These are phyloP conservation scores for Vachellia pachyceras DNA, from an alignment of 306 rosid genomes.

Conservation along the genomic window DNA sequence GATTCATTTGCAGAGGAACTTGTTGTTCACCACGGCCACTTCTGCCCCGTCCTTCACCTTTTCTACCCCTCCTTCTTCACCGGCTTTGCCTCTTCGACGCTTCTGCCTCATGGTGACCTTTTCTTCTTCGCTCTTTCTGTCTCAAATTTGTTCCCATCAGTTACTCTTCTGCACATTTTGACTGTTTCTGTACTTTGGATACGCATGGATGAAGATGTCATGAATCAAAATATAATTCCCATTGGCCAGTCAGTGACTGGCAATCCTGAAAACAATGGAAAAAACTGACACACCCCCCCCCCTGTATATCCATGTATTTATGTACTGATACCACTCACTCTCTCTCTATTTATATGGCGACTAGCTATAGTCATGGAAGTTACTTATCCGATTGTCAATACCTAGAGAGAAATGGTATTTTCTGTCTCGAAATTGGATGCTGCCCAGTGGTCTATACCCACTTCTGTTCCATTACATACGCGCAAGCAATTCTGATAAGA, in stretches of 20 bases:
- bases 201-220: background rate
- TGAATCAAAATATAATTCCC: background rate
- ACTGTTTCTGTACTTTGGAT: background rate
- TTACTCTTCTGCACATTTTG: background rate
- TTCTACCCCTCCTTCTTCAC: conserved; percentile 43
- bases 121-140: background rate
- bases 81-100: conserved; percentile 49
- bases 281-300: background rate
- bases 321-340: background rate
- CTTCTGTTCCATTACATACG: background rate
- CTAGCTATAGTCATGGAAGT: background rate
- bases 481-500: background rate
- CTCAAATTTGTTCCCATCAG: background rate
- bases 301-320: too few relatives aligned
- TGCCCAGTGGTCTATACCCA: background rate
- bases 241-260: background rate
- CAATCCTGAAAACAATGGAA: background rate
- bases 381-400: background rate
- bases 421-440: background rate
- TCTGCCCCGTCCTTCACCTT: conserved; percentile 44
- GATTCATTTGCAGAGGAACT: conserved; percentile 65
- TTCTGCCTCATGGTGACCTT: conserved; percentile 64
- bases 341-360: background rate
- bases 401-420: background rate
- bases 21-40: conserved; percentile 42